phyloP scores from a whole-genome alignment of 768 basidiomycete genomes.

The Tephrocybe sp. region DNA sequence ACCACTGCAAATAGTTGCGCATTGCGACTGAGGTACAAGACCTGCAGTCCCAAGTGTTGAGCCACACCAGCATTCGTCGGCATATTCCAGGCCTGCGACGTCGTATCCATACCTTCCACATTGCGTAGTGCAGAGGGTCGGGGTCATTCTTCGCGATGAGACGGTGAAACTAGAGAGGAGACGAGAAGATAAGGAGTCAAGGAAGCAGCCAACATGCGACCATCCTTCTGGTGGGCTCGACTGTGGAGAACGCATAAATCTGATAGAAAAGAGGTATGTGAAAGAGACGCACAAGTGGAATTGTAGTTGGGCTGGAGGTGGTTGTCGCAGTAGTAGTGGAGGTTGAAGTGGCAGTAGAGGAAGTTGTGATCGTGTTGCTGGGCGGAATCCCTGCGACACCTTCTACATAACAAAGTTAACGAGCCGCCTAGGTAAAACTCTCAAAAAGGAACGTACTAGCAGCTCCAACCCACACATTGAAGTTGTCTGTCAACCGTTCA shows the following conservation, averaged over 20 bases:
- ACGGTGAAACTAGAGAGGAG: slow-evolving; percentile 24
- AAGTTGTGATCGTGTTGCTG: slow-evolving; percentile 2
- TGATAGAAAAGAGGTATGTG: slow-evolving; percentile 6
- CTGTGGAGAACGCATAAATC: not conserved
- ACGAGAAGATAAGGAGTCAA: slow-evolving; percentile 23
- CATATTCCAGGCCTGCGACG: slow-evolving; percentile 33
- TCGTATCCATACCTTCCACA: slow-evolving; percentile 26
- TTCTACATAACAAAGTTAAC: not conserved
- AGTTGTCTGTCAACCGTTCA: slow-evolving; percentile 43
- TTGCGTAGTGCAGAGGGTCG: slow-evolving; percentile 23
- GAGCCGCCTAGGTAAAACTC: not conserved
- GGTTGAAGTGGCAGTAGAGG: not conserved
- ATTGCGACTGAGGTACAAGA: slow-evolving; percentile 21
- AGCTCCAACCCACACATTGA: slow-evolving; percentile 58
- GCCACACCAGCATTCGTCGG: slow-evolving; percentile 34
- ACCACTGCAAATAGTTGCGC: slow-evolving; percentile 31
- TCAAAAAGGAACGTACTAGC: slow-evolving; percentile 28
- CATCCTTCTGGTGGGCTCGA: slow-evolving; percentile 14
- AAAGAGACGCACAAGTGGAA: slow-evolving; percentile 8
- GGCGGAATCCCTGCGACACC: not conserved
- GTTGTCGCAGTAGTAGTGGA: not conserved
- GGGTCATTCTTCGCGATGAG: slow-evolving; percentile 26
- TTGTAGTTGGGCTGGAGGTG: slow-evolving; percentile 7
- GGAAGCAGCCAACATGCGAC: slow-evolving; percentile 30
- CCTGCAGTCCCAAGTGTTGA: slow-evolving; percentile 20